Base-by-base conservation (phyloP, 148 eudicot species). In the Heliamphora exappendiculata region DNA sequence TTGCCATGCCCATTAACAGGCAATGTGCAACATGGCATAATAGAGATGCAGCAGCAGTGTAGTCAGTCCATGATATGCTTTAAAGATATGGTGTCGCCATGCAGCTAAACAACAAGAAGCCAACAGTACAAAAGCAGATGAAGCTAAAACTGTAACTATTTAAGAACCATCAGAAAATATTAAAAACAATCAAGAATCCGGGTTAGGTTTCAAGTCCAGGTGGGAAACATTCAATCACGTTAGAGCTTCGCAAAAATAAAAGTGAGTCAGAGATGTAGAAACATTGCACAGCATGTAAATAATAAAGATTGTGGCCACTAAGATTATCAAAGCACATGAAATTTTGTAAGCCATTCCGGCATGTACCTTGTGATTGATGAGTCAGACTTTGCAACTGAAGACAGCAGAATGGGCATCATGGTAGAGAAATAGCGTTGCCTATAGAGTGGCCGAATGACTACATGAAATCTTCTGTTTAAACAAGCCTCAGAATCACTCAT, bases 391-490 rank as follows among this genome's bases (percentile, higher is more conserved):
- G 47, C 79, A 13, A 84, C 72, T 60, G 84, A 82, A 66, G 96
- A 84, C 37, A 83, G 79, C 36, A 95, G 54, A 76, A 92, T 85
- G 7, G 98, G 97, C 82, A 86, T 80, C 73, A 89, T 77, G 79
- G 85, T 88, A 76, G 89, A 87, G 81, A 90, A 94, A 79, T 87
- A 87, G 12, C 97, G 92, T 74, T 95, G 98, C 89, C 92, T 95
- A 85, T 95, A 92, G 68, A 95, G 96, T 20, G 98, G 98, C 51
- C 94, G 82, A 64, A 87, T 74, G 55, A 79, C 86, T 70, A 97
- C 92, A 82, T 95, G 98, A 72, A 85, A 86, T 55, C 80, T 87
- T 85, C 81, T 86, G 76, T 85, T 92, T 67, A 95, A 88, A 91
- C 98, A 95, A 79, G 79, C 92, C 53, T 87, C 93, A 28, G 97